A percentile compares a stretch with the other conserved stretches of the same genome.
These are phyloP conservation scores for Backusella liffmaniae DNA, from an alignment of 192 early-diverging fungal genomes.

Conservation along the genomic window DNA sequence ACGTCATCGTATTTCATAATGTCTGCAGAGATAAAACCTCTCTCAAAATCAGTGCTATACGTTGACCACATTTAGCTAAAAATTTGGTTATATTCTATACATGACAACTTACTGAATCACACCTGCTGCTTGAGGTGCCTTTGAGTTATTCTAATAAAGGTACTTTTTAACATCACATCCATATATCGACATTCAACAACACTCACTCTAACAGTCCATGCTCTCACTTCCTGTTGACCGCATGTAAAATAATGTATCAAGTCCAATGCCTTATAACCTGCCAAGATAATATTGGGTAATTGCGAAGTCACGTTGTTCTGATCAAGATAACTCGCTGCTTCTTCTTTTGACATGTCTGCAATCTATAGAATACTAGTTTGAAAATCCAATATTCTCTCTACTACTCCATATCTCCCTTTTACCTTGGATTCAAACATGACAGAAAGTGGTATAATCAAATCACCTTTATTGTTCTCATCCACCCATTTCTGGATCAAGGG, in stretches of 20 bases:
- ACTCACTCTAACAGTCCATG: constrained; percentile 68
- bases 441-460: constrained; percentile 74
- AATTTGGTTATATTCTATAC: too few relatives aligned
- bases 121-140: constrained; percentile 72
- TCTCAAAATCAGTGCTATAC: constrained; percentile 71
- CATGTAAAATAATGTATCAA: constrained; percentile 78
- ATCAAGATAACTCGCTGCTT: constrained; percentile 44
- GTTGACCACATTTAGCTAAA: too few relatives aligned
- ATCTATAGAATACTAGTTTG: constrained; percentile 13
- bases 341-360: constrained; percentile 39
- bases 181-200: too few relatives aligned
- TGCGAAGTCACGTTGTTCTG: constrained; percentile 38
- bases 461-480: constrained; percentile 62
- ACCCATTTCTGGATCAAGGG: constrained; percentile 70
- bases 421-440: constrained; percentile 55
- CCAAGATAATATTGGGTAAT: constrained; percentile 64
- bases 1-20: constrained; percentile 57
- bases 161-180: not conserved
- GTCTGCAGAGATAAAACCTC: constrained; percentile 80
- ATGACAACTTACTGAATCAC: constrained; percentile 51
- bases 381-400: not conserved
- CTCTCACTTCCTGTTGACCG: constrained; percentile 74
- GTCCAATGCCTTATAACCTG: constrained; percentile 67
- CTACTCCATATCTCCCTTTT: not conserved
- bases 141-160: constrained; percentile 45